These are phyloP conservation scores for Pichia heedii DNA, from an alignment of 805 yeast species.

Conservation along the genomic window DNA sequence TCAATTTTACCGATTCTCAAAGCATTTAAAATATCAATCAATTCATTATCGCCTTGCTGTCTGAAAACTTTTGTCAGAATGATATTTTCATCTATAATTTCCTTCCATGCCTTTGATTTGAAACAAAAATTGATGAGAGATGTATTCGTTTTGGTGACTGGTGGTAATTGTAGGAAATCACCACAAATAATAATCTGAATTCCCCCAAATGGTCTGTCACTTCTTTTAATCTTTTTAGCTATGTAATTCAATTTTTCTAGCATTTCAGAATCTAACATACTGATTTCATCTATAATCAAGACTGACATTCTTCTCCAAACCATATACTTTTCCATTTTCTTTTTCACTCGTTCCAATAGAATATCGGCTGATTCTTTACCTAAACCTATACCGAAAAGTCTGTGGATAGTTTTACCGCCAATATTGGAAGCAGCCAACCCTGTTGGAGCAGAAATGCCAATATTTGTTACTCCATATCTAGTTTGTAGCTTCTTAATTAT, in stretches of 20 bases:
- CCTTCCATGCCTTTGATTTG: slow-evolving; percentile 62
- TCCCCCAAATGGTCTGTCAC: slow-evolving; percentile 77
- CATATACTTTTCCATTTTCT: slow-evolving; percentile 32
- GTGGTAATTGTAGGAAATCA: slow-evolving; percentile 95
- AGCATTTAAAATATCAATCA: slow-evolving; percentile 72
- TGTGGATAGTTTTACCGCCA: slow-evolving; percentile 83
- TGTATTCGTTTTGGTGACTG: slow-evolving; percentile 46
- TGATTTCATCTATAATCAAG: slow-evolving; percentile 82
- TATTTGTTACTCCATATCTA: slow-evolving; percentile 37
- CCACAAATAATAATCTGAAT: slow-evolving; percentile 85
- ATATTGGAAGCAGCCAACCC: slow-evolving; percentile 94
- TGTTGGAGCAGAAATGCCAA: slow-evolving; percentile 91
- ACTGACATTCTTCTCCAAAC: slow-evolving; percentile 67
- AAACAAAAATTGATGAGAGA: slow-evolving; percentile 53
- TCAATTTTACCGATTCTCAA: slow-evolving; percentile 66
- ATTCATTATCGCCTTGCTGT: slow-evolving; percentile 69
- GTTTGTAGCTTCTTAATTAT: slow-evolving; percentile 46
- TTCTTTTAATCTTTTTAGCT: slow-evolving; percentile 47
- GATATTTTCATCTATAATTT: slow-evolving; percentile 54
- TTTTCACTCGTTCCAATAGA: slow-evolving; percentile 40
- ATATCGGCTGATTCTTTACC: slow-evolving; percentile 45
- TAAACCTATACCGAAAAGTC: slow-evolving; percentile 79
- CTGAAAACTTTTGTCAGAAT: slow-evolving; percentile 75
- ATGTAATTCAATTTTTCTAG: slow-evolving; percentile 66
- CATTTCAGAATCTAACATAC: slow-evolving; percentile 81